These are phyloP conservation scores for Jasminum sambac DNA, from an alignment of 257 asterid genomes.

Conservation along the genomic window DNA sequence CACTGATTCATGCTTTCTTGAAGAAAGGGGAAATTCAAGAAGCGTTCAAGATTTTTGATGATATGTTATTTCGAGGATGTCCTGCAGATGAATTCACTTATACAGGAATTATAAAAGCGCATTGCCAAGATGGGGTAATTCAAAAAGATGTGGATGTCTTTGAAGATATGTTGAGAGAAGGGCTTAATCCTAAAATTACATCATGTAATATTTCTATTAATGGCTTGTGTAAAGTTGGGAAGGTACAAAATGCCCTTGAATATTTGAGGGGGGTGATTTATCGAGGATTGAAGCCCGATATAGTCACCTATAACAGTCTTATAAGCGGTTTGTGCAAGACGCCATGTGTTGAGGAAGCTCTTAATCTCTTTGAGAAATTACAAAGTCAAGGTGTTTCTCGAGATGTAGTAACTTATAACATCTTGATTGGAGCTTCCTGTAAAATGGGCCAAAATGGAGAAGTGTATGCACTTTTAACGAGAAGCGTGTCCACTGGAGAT, in stretches of 20 bases:
- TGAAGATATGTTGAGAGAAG: constrained; percentile 42
- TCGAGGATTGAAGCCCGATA: constrained; percentile 43
- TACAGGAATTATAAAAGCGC: constrained; percentile 40
- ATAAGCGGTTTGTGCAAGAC: constrained; percentile 46
- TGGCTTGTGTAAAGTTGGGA: constrained; percentile 31
- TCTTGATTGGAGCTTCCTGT: constrained; percentile 37
- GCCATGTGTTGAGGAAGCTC: constrained; percentile 37
- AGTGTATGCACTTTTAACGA: constrained; percentile 34
- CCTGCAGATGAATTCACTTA: constrained; percentile 40
- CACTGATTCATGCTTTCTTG: constrained; percentile 37
- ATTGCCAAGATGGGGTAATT: constrained; percentile 38
- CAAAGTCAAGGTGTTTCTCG: constrained; percentile 39
- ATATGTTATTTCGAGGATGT: constrained; percentile 47
- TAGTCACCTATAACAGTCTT: constrained; percentile 41
- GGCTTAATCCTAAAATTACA: constrained; percentile 27
- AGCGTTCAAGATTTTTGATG: constrained; percentile 42
- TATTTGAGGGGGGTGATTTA: constrained; percentile 40
- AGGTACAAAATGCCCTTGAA: constrained; percentile 40
- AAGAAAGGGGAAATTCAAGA: constrained; percentile 37
- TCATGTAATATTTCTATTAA: constrained; percentile 38
- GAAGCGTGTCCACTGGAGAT: constrained; percentile 37
- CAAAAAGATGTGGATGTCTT: constrained; percentile 44
- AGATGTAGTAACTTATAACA: constrained; percentile 44
- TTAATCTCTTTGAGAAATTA: constrained; percentile 38
- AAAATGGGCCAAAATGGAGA: constrained; percentile 37